These are phyloP conservation scores for Backusella australiensis DNA, from an alignment of 192 early-diverging fungal species.

Conservation along the genomic window DNA sequence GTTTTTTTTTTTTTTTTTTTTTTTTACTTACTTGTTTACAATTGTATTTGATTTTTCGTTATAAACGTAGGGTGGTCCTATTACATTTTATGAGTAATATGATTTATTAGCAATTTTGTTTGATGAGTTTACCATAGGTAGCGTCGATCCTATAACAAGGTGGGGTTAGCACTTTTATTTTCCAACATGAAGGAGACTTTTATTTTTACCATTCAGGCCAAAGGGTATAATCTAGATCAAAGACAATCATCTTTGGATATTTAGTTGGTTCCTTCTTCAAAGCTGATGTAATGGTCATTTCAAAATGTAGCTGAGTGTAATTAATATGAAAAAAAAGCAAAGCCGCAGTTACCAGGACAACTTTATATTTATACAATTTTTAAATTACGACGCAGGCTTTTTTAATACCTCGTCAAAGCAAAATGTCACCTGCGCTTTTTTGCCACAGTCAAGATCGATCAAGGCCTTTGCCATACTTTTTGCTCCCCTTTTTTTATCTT, in stretches of 20 bases:
- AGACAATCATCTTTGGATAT: conserved; percentile 40
- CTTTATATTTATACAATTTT: neutral
- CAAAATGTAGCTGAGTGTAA: neutral
- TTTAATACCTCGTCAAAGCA: neutral
- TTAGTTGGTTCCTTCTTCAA: neutral
- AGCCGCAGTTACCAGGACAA: neutral
- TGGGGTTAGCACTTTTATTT: neutral
- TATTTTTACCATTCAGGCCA: conserved; percentile 34
- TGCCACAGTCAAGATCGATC: neutral
- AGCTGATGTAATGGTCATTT: neutral
- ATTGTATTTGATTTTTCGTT: neutral
- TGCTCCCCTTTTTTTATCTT: no score
- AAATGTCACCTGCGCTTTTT: neutral
- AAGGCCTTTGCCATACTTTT: no score
- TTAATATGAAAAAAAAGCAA: neutral
- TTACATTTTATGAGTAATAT: neutral
- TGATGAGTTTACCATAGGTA: conserved; percentile 16
- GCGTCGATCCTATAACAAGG: conserved; percentile 17
- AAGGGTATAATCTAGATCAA: conserved; percentile 45
- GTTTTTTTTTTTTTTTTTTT: neutral
- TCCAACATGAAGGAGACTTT: neutral
- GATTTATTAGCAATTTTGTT: no score
- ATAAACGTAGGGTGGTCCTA: conserved; percentile 25
- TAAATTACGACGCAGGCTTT: neutral
- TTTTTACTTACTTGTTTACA: neutral